Evolutionary conservation across 768 basidiomycete genomes (phyloP), one percentile per base, ranked within the genome.

Genomic region (Tylopilus subfusipes): DNA sequence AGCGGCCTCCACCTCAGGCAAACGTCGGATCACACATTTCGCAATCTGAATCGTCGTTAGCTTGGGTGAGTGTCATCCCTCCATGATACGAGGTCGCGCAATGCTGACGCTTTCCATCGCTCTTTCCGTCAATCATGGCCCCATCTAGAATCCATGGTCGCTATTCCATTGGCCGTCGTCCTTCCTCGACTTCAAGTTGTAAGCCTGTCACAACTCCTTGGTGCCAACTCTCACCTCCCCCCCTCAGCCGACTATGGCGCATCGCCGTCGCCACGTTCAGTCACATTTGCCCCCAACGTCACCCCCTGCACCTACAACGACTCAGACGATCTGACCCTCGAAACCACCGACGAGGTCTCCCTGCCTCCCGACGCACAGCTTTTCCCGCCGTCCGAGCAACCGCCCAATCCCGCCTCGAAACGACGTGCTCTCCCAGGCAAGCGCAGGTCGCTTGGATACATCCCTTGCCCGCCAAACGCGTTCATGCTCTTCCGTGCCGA

Each of bases 281-380:
- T 86, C 25, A 83, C 81, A 0, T 86, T 86, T 46, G 84, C 83
- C 1, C 82, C 82, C 36, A 84, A 84, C 56, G 73, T 84, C 24
- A 84, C 82, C 0, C 82, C 82, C 1, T 73, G 72, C 3, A 81
- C 81, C 0, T 83, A 75, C 69, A 68, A 68, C 25, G 74, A 75
- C 12, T 50, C 71, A 0, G 73, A 71, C 50, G 65, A 71, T 42
- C n/a, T 57, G 12, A 12, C 57, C 18, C 49, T 73, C 6, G 56
- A 59, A 43, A 6, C 50, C 22, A 46, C 68, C 1, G 58, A 72
- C 2, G 68, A 75, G 13, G 58, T 71, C 19, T 45, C 68, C 0
- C 21, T 67, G 0, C 72, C 76, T 6, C 65, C 67, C 10, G 60
- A 73, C 5, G 62, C 73, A 25, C 66, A 77, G 39, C 70, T 85